Evolutionary conservation across 202 grass and related monocot genomes (phyloP), one percentile per base, ranked within the genome.

Genomic region (Eragrostis tef): DNA sequence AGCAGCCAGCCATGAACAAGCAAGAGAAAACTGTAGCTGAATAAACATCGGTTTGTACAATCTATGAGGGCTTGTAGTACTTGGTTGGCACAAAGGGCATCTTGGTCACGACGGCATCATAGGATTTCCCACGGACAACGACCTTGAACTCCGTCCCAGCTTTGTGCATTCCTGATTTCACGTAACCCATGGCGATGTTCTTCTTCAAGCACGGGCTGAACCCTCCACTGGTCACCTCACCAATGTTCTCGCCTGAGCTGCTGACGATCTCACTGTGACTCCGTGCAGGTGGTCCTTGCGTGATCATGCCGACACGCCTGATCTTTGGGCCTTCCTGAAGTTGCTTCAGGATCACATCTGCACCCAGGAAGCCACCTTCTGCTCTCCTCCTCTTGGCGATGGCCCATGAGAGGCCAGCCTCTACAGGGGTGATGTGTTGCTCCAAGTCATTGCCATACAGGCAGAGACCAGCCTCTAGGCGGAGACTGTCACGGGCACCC

Each of bases 171-270:
- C 96, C 96, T 3, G 91, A 93, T 46, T 91, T 99, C 10, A 96
- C 96, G 21, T 99, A 99, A 0, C 96, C 96, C 89, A 99, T 99
- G 68, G 96, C 96, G 6, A 99, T 93, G 82, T 99, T 99, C 83
- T 93, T 96, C 86, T 99, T 99, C 88, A 99, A 49, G 79, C 96
- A 99, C 4, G 96, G 96, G 81, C 93, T 96, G 80, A 99, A 99
- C 20, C 96, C 96, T 7, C 96, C 96, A n/a, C 96, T 99, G 39
- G 96, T 99, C 22, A 99, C 92, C 89, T 99, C 96, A 0, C 96
- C 96, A 1, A 96, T 93, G 27, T 90, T 96, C 83, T 96, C 96
- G 13, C 93, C 93, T 0, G 73, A 71, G 61, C 34, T 66, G 84
- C 64, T 91, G 27, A 91, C 84, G 34, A 99, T 87, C 87, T 96